Conservation (phyloP, 345 rosid genomes). For the Eucalyptus sp. region DNA sequence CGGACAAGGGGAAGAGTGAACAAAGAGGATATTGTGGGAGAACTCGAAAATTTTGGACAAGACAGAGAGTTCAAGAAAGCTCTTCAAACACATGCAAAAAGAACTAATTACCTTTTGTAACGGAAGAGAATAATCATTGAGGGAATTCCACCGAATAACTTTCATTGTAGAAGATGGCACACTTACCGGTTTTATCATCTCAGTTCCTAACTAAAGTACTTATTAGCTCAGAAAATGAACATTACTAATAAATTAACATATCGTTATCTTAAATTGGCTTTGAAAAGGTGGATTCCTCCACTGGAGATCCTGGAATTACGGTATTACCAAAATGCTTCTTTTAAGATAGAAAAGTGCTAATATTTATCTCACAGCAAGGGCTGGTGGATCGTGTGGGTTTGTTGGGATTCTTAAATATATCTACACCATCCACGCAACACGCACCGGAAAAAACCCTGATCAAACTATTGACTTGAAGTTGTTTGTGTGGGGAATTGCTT, state of each 20-base stretch:
- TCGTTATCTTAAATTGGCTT: background rate
- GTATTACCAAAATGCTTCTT: background rate
- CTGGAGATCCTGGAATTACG: background rate
- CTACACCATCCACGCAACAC: too few species aligned
- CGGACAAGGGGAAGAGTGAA: background rate
- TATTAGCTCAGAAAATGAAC: background rate
- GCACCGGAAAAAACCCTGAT: too few species aligned
- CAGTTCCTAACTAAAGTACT: background rate
- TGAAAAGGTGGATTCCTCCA: background rate
- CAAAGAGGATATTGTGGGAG: background rate
- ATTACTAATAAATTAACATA: background rate
- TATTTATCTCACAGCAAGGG: background rate
- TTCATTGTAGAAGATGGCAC: background rate
- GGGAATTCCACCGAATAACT: background rate
- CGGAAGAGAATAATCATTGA: background rate
- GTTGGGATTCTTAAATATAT: background rate
- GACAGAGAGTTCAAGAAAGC: background rate
- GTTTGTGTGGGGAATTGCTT: too few species aligned
- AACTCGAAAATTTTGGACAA: background rate
- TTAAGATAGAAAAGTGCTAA: background rate
- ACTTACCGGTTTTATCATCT: background rate
- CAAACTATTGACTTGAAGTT: too few species aligned
- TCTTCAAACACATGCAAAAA: background rate
- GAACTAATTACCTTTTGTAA: background rate
- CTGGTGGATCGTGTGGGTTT: background rate